Conservation (phyloP, 1,284 basidiomycete genomes). For the Cutaneotrichosporon curvatum region DNA sequence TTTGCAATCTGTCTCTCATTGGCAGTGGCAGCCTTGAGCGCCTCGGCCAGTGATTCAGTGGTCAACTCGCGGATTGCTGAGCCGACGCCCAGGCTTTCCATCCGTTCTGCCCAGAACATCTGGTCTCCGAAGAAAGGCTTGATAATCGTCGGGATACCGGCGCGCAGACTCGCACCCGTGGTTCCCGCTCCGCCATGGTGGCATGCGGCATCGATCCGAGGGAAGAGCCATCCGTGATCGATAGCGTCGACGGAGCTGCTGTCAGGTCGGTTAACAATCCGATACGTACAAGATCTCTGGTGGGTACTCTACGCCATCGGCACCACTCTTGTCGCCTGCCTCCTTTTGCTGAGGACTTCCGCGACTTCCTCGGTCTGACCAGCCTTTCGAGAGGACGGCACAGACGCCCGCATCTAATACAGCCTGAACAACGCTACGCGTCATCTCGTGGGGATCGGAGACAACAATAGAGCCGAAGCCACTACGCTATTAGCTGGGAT, state of each 20-base stretch:
- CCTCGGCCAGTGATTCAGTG: constrained; percentile 65
- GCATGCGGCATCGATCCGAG: constrained; percentile 85
- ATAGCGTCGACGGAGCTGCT: constrained; percentile 64
- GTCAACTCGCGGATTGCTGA: constrained; percentile 77
- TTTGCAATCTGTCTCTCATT: constrained; percentile 79
- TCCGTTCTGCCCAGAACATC: constrained; percentile 92
- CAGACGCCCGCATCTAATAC: constrained; percentile 74
- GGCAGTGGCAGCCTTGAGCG: constrained; percentile 71
- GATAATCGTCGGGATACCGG: constrained; percentile 72
- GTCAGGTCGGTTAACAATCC: neutral
- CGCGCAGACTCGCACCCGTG: constrained; percentile 80
- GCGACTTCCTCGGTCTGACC: constrained; percentile 85
- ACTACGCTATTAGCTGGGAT: constrained; percentile 13
- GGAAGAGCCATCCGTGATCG: constrained; percentile 96
- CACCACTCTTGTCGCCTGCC: constrained; percentile 25
- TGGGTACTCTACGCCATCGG: constrained; percentile 53
- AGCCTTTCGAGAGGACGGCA: constrained; percentile 92
- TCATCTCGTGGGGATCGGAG: constrained; percentile 86
- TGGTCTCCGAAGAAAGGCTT: constrained; percentile 97
- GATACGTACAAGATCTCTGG: constrained; percentile 57
- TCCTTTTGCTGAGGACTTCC: constrained; percentile 24
- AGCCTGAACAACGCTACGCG: constrained; percentile 79
- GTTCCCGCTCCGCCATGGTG: constrained; percentile 98
- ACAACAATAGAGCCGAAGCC: constrained; percentile 99
- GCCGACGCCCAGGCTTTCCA: constrained; percentile 87